Conservation (phyloP, 2,329 filamentous ascomycete genomes). For the Talaromyces atroroseus region DNA sequence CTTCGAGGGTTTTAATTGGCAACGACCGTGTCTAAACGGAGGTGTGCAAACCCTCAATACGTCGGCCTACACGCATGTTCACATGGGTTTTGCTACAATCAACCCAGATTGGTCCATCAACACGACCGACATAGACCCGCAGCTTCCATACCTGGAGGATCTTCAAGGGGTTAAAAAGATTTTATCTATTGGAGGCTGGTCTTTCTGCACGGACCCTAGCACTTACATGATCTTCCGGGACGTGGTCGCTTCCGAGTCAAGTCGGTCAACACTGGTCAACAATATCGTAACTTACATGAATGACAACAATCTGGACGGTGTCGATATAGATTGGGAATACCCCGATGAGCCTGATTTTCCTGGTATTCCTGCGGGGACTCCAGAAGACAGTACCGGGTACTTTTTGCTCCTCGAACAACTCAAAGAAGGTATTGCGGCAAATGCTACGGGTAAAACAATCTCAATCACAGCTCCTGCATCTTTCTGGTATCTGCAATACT, state of each 20-base stretch:
- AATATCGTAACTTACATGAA: constrained; percentile 38
- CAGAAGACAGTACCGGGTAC: constrained; percentile 5
- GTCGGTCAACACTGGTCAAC: constrained; percentile 33
- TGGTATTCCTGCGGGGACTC: neutral
- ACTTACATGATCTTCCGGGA: constrained; percentile 38
- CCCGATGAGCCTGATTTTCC: constrained; percentile 7
- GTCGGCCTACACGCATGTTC: constrained; percentile 27
- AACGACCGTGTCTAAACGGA: neutral
- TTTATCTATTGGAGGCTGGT: constrained; percentile 44
- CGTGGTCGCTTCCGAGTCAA: constrained; percentile 29
- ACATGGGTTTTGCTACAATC: constrained; percentile 31
- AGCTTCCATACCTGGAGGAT: too few species aligned
- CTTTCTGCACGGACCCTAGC: constrained; percentile 33
- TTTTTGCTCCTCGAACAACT: neutral
- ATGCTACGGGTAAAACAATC: neutral
- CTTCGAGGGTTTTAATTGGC: neutral
- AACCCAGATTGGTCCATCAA: too few species aligned
- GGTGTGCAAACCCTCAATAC: too few species aligned
- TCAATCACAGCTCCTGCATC: neutral
- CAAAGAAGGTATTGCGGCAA: too few species aligned
- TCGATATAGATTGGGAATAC: constrained; percentile 21
- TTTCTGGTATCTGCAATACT: constrained; percentile 27
- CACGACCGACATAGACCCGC: too few species aligned
- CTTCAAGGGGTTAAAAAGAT: constrained; percentile 34
- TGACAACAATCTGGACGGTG: constrained; percentile 28